Evolutionary conservation across 257 asterid species (phyloP), one percentile per base, ranked within the genome.

Genomic region (Fraxinus cuspidata): DNA sequence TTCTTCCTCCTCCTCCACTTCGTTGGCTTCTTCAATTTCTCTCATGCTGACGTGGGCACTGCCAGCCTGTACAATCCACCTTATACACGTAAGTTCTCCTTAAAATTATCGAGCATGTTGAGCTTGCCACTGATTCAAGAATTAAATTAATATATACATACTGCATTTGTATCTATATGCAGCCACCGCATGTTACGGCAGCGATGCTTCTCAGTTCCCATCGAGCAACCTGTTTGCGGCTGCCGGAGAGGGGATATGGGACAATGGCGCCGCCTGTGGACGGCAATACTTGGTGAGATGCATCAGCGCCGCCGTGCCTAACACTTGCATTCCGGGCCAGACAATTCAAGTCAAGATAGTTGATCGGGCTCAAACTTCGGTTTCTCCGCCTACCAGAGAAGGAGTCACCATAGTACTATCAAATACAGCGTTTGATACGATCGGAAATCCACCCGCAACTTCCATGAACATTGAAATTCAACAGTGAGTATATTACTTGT

Each of bases 231-330:
- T 86, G 10, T 92, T 92, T 31, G 97, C 89, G 15, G 96, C 98
- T 3, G 97, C 92, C 0, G 93, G 97, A 2, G 97, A 90, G 77
- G 95, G 92, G 70, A 76, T 89, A 8, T 90, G 97, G 97, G 96
- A 92, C 78, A 87, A 90, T 23, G 94, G 97, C 4, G 96, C 96
- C 0, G 88, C 96, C 1, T 92, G 97, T 51, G 98, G 98, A 56
- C 85, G 98, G 74, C 91, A 86, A 82, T 94, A 94, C 47, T 18
- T 88, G 81, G 90, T 92, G 53, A 81, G 83, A 78, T 94, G 98
- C 82, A 89, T 94, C 53, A 94, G 89, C 79, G 88, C 88, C 4
- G 69, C 66, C 4, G 27, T 42, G 40, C 85, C 84, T 12, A 74
- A 27, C 56, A 69, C 89, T 23, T 94, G 98, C 84, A 38, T 78